Base-by-base conservation (phyloP, 345 rosid species). In the Citrus mangshanensis region DNA sequence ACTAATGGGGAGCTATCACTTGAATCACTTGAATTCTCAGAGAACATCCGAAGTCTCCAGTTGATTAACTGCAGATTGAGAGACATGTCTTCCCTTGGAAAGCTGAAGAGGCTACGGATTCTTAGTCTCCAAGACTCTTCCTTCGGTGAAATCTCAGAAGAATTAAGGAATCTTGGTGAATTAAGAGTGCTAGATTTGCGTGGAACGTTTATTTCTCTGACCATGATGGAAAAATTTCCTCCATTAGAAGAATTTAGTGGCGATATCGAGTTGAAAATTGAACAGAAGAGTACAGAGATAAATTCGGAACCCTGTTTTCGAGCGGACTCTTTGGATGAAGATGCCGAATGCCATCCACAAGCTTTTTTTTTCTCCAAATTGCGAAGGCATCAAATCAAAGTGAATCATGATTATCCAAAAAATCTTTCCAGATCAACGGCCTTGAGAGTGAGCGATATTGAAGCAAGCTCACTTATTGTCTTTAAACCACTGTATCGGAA, bases 101-200 rank as follows among this genome's bases (percentile, higher is more conserved):
- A 35, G 6, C 25, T 74, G 58, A 74, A 27, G 70, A 74, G 38
- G 9, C 59, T 74, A 13, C 55, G 38, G 69, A 62, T 74, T 62
- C 69, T 74, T 12, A 27, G 64, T 51, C 40, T 74, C 10, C 22
- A 54, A 21, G 24, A 13, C 42, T 60, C 69, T 38, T 6, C 37
- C 35, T 19, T 60, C 9, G 59, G 51, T 55, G 24, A 55, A 55
- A 55, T 68, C 13, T 73, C 74, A 1, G 5, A 38, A 40, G 74
- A 74, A 19, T 9, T 80, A 1, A 32, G 73, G 12, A 69, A 80
- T 38, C 42, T 74, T 2, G 21, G n/a, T 4, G 21, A 58, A 8
- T n/a, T 80, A 59, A 67, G 69, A 74, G 25, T 65, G 22, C 21
- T 79, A 27, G 77, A 79, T 54, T 12, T 73, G 63, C 3, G 0